These are phyloP conservation scores for Trichocomaceae sp. DNA, from an alignment of 2,329 filamentous ascomycete genomes.

Conservation along the genomic window DNA sequence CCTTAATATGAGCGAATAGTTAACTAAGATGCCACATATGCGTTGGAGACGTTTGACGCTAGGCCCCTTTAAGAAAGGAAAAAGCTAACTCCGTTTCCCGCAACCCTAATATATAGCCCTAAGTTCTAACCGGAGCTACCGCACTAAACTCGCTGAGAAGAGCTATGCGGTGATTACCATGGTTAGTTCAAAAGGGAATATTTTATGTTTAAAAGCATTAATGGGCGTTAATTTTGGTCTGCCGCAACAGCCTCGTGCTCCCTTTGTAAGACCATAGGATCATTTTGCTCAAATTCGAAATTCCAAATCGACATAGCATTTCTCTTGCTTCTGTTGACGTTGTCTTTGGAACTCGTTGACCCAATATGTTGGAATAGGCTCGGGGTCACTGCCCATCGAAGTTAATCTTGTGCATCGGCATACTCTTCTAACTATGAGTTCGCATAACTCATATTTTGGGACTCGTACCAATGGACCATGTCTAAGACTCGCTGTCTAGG, in stretches of 20 bases:
- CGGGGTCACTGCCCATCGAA: conserved; percentile 40
- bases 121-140: too few relatives aligned
- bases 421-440: conserved; percentile 39
- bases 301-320: conserved; percentile 15
- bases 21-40: background rate
- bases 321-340: background rate
- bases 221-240: too few relatives aligned
- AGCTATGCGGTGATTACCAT: too few relatives aligned
- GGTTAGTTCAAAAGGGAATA: too few relatives aligned
- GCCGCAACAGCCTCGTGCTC: background rate
- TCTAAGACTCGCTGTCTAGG: conserved; percentile 25
- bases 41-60: too few relatives aligned
- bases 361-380: conserved; percentile 42
- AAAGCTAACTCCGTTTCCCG: too few relatives aligned
- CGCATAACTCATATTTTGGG: conserved; percentile 29
- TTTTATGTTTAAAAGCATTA: too few relatives aligned
- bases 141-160: too few relatives aligned
- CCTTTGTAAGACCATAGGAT: background rate
- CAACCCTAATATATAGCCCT: too few relatives aligned
- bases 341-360: conserved; percentile 31
- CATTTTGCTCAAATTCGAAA: conserved; percentile 18
- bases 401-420: conserved; percentile 30
- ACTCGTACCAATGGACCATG: conserved; percentile 27
- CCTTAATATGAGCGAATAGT: background rate
- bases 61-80: background rate